Base-by-base conservation (phyloP, 2,329 filamentous ascomycete genomes). In the Triangularia setosa region DNA sequence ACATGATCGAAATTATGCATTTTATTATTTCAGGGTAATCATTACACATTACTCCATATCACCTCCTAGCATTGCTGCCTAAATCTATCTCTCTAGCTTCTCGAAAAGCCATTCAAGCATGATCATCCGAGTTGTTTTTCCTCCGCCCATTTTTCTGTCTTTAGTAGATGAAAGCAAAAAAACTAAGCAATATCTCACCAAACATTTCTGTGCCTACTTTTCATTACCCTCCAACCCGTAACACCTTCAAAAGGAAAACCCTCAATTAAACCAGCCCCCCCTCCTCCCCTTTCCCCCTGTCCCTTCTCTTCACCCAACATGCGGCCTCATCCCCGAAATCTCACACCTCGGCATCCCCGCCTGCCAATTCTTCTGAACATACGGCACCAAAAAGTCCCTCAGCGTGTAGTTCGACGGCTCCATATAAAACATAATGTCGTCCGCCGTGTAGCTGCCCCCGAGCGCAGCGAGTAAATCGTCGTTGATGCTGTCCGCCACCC, bases 371-470 rank as follows among this genome's bases (percentile, higher is more conserved):
- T 74, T 67, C 71, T 76, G 71, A 9, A 77, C 75, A 62, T 78
- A 81, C 18, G 76, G 73, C 6, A 77, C 71, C 60, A 80, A 70
- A 63, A 78, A 78, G 57, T 79, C 77, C 66, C 74, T 76, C 11
- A 76, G 76, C 2, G 73, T 77, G 65, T 79, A 79, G 64, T 76
- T 75, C 59, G 74, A 73, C 16, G 52, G 52, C 63, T 75, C 72
- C 55, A 80, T 73, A 58, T 80, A 80, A 62, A 76, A 76, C 27
- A 71, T 69, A 4, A 79, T 75, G 65, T 75, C 72, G 66, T 75
- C 72, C 64, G 69, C 70, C 23, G 73, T 76, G 68, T 75, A 80
- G 14, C 64, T 69, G 2, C 71, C 69, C 18, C 77, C 78, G 7
- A 81, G 75, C 53, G 75, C 73, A 4, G 69, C 66, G 23, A 80